Evolutionary conservation across 306 rosid species (phyloP), one percentile per base, ranked within the genome.

Genomic region (Fragaria nilgerrensis): DNA sequence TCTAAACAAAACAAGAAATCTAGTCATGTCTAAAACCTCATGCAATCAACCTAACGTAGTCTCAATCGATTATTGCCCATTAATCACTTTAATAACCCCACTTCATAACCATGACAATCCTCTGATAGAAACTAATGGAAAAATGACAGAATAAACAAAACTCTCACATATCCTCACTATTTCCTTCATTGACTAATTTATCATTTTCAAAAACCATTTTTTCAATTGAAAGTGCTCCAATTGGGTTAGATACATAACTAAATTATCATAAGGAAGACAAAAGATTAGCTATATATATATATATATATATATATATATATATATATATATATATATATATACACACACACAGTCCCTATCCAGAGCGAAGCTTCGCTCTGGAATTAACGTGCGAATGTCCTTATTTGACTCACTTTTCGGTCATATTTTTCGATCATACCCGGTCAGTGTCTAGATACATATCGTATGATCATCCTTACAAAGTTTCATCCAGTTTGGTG

Each of bases 141-240:
- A 55, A 13, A 72, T 39, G 34, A 55, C 25, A 15, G 20, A 9
- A 17, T 0, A 53, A 68, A 68, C 17, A 49, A 66, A 62, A 77
- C 12, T 16, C 27, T 59, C 8, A 45, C 0, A 78, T 25, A 59
- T 59, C 49, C 36, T 45, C 25, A 1, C 45, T 4, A 11, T 70
- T 78, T 78, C 44, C 70, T 20, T 56, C 3, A 44, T 56, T 44
- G 22, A 71, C 48, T 70, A 20, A 59, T 29, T 68, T 58, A 63
- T 59, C 64, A 70, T 14, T 32, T 58, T 58, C 49, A 56, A 70
- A 27, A 5, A 0, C 1, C 14, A 44, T n/a, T 78, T 43, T 68
- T 10, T 15, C 59, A n/a, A 76, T 22, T 16, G 49, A 65, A 2
- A 25, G 23, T 34, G 36, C 64, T 66, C 45, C 23, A 20, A 19